Evolutionary conservation across 2,329 filamentous ascomycete species (phyloP).

Genomic region (Beauveria pseudobassiana): DNA sequence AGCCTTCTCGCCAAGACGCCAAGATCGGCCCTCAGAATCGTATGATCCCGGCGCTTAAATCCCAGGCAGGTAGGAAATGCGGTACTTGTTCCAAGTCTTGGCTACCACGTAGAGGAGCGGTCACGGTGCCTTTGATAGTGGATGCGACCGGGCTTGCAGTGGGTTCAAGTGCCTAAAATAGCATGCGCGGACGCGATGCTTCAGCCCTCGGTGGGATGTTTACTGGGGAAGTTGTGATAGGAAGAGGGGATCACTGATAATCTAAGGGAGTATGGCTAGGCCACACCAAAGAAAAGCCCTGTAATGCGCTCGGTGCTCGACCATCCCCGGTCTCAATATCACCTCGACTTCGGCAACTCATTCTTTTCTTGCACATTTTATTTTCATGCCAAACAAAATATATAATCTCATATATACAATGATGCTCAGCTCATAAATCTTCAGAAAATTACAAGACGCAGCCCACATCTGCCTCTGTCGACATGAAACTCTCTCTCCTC

Average conservation of each 20-base stretch:
- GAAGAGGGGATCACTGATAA: no score
- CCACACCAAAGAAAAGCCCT: background rate
- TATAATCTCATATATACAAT: no score
- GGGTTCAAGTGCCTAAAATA: background rate
- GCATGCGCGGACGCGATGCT: background rate
- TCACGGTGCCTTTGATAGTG: background rate
- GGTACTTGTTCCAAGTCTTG: background rate
- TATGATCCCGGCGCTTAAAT: background rate
- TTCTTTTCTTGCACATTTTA: background rate
- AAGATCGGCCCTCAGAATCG: background rate
- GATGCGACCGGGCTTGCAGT: background rate
- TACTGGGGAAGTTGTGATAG: background rate
- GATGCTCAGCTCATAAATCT: background rate
- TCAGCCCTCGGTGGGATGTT: background rate
- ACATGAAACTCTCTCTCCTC: background rate
- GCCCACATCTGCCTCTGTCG: background rate
- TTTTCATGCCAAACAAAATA: no score
- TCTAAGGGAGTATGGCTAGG: no score
- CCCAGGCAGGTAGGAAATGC: background rate
- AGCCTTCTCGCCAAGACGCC: background rate
- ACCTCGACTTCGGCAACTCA: no score
- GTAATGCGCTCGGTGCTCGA: background rate
- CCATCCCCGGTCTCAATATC: no score
- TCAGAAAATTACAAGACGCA: background rate
- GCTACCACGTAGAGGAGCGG: background rate